Conservation (phyloP, 371 early-diverging fungal genomes). For the Mortierella polycephala region DNA sequence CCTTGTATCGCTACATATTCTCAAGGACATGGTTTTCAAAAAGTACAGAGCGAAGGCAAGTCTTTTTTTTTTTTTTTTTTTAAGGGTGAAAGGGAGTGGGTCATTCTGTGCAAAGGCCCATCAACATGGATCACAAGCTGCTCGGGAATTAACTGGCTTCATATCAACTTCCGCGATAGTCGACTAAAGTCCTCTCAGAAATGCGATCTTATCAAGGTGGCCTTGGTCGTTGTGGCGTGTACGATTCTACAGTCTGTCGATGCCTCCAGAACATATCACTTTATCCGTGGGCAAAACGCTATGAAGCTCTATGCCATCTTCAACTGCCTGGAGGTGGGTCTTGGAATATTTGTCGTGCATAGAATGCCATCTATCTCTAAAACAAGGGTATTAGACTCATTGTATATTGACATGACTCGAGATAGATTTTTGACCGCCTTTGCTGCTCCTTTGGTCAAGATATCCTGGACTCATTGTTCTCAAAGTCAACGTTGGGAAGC, state of each 20-base stretch:
- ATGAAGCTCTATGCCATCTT: constrained; percentile 98
- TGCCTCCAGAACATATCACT: constrained; percentile 92
- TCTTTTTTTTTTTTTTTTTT: constrained; percentile 7
- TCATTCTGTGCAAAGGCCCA: neutral
- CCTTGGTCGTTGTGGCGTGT: constrained; percentile 78
- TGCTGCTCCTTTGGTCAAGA: constrained; percentile 95
- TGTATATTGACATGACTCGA: constrained; percentile 10
- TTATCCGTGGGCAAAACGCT: constrained; percentile 93
- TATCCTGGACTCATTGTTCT: constrained; percentile 92
- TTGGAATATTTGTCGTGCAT: too few species aligned
- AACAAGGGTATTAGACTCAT: neutral
- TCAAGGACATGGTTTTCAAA: constrained; percentile 51
- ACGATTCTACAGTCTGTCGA: constrained; percentile 82
- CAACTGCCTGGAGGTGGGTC: constrained; percentile 87
- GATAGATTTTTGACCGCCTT: constrained; percentile 91
- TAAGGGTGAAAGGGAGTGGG: too few species aligned
- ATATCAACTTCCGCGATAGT: constrained; percentile 2
- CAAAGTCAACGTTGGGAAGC: constrained; percentile 67
- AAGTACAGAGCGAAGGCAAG: constrained; percentile 22
- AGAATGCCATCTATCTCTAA: neutral
- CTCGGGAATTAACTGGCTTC: too few species aligned
- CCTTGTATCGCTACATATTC: constrained; percentile 56
- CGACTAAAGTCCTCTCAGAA: constrained; percentile 81
- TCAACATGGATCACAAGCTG: too few species aligned
- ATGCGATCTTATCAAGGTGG: constrained; percentile 87